phyloP scores from a whole-genome alignment of 176 grass and related monocot genomes.

The Phoenix roebelenii region DNA sequence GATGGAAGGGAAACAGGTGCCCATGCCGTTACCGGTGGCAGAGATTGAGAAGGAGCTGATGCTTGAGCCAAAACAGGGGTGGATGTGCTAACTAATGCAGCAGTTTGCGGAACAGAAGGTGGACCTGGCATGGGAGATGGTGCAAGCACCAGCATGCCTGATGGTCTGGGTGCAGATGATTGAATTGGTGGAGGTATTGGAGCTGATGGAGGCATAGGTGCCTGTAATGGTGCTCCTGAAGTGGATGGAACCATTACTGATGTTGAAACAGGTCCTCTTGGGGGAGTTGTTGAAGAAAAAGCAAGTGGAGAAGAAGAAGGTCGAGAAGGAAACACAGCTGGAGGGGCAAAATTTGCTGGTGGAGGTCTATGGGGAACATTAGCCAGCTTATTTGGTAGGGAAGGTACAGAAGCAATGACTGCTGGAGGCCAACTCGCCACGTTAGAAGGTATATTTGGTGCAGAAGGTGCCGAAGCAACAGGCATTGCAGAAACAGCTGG shows the following conservation, averaged over 20 bases:
- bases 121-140: background rate
- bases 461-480: too few species aligned
- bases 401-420: constrained; percentile 5
- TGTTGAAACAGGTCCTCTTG: constrained; percentile 16
- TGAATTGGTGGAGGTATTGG: constrained; percentile 16
- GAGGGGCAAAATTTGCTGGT: constrained; percentile 27
- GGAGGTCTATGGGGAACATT: constrained; percentile 22
- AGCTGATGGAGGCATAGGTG: constrained; percentile 20
- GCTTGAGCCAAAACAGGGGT: background rate
- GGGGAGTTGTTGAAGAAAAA: constrained; percentile 23
- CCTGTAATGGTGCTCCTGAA: constrained; percentile 13
- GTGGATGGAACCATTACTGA: constrained; percentile 21
- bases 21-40: background rate
- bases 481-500: too few species aligned
- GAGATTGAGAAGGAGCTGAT: constrained; percentile 1
- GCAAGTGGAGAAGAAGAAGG: constrained; percentile 13
- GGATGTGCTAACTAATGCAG: background rate
- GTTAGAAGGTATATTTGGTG: too few species aligned
- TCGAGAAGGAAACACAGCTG: constrained; percentile 30
- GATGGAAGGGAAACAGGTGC: constrained; percentile 3
- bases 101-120: background rate
- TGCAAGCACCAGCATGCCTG: too few species aligned
- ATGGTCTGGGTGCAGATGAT: constrained; percentile 6
- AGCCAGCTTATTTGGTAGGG: constrained; percentile 27
- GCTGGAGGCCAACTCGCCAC: background rate